Base-by-base conservation (phyloP, 805 yeast species). In the Candida xyloterini region DNA sequence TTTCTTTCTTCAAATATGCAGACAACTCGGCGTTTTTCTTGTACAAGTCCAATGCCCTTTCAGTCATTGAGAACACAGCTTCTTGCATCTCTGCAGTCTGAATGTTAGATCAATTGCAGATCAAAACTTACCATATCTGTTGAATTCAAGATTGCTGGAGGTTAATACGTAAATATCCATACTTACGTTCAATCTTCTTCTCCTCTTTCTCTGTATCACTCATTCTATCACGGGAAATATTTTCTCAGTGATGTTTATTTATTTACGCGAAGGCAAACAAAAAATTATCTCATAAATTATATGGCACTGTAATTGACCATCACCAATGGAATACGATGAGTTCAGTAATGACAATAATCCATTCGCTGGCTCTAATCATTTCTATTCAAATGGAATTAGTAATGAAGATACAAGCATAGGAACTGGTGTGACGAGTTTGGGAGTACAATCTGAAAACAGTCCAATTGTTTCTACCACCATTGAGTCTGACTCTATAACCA, bases 1-100 rank as follows among this genome's bases (percentile, higher is more conserved):
- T 60, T 47, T 70, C 69, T 50, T 81, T 80, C 65, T 84, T 85
- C 44, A 84, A 61, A 39, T 63, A 67, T 0, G 79, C 71, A 11
- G 93, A 90, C 26, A 83, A 66, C 38, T 84, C 91, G 48, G 76
- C 76, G 41, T 76, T 79, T 11, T 72, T 61, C 27, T 60, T 60
- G 51, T 68, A 67, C 14, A 65, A 53, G 20, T 65, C 60, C n/a
- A 70, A 50, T 1, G 81, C 76, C 25, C 66, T 66, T 20, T 56
- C 52, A 1, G 81, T 65, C 41, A 76, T 52, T 41, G 71, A 74
- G 35, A 76, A 66, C 10, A 79, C 71, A 29, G 63, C 57, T 13
- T 68, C 56, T 50, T 78, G 80, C 47, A 76, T 63, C 30, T 79
- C 83, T 20, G 74, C 75, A 1, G 76, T 59, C 60, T 73, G 22